phyloP scores from a whole-genome alignment of 768 basidiomycete genomes.

The Serendipita sp. region DNA sequence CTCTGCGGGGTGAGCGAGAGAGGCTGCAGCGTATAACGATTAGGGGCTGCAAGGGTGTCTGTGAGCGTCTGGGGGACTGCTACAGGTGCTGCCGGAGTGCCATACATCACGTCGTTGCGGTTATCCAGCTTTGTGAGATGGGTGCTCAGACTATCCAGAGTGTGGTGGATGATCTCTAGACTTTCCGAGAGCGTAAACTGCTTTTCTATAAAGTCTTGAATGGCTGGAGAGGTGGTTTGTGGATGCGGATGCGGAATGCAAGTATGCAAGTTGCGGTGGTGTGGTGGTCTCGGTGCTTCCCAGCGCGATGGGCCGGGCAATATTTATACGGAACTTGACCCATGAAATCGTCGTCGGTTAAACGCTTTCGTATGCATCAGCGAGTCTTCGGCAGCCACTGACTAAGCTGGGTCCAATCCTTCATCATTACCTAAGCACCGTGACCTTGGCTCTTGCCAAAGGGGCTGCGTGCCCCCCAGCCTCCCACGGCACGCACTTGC shows the following conservation, averaged over 20 bases:
- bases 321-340: too few species aligned
- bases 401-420: too few species aligned
- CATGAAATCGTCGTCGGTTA: too few species aligned
- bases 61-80: neutral
- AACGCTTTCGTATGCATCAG: too few species aligned
- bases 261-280: neutral
- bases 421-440: too few species aligned
- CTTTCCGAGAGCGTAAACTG: neutral
- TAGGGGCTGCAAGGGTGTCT: too few species aligned
- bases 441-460: too few species aligned
- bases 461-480: too few species aligned
- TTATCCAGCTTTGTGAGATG: conserved; percentile 6
- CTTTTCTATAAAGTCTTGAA: neutral
- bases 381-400: too few species aligned
- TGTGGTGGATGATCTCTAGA: neutral
- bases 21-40: neutral
- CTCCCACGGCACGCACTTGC: too few species aligned
- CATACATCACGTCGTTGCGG: neutral
- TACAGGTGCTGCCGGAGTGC: neutral
- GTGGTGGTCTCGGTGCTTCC: neutral
- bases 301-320: neutral
- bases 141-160: conserved; percentile 3
- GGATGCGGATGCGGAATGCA: neutral
- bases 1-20: neutral
- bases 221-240: neutral